Base-by-base conservation (phyloP, 2,329 filamentous ascomycete genomes). In the Akanthomyces muscarius region DNA sequence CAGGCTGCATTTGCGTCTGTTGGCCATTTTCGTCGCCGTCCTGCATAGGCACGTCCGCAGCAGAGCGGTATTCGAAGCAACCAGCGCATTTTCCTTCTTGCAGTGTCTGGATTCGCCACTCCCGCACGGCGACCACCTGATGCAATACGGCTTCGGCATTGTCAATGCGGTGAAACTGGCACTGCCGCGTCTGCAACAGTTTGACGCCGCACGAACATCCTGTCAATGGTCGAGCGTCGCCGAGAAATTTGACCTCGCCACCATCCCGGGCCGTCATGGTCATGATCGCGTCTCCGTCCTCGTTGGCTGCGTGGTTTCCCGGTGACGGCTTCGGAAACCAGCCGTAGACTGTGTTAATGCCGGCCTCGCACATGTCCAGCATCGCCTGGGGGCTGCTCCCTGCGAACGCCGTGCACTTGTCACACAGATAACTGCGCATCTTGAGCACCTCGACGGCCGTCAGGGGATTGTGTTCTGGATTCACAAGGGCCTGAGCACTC, bases 151-250 rank as follows among this genome's bases (percentile, higher is more conserved):
- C 48, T 18, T 70, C 47, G 36, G 71, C 65, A 62, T 73, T 71
- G 36, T 68, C 57, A 7, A 73, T 58, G 0, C 78, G 72, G 65
- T 80, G 77, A 21, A 69, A 66, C 36, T 50, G 66, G 69, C 78
- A 80, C 5, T 79, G 66, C 3, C 66, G 66, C 4, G 68, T 66
- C 14, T 60, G 66, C 18, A 77, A 55, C 2, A 79, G 59, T 63
- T 78, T 79, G 36, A 64, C 53, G 4, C 66, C 73, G 66, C 77
- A 80, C 5, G 66, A 38, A 65, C 77, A 80, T 1, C 77, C 77
- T 11, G 76, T 78, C 2, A 72, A 45, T 3, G 69, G 67, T 11
- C 65, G 60, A 2, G 64, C 61, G 38, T 58, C 62, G 5, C 41
- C 52, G 41, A 65, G 61, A 10, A 50, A 33, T 2, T 6, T 25